A percentile compares a stretch with the other conserved stretches of the same genome.
phyloP scores from a whole-genome alignment of 2,329 filamentous ascomycete species.

The Verticillium zaregamsianum region DNA sequence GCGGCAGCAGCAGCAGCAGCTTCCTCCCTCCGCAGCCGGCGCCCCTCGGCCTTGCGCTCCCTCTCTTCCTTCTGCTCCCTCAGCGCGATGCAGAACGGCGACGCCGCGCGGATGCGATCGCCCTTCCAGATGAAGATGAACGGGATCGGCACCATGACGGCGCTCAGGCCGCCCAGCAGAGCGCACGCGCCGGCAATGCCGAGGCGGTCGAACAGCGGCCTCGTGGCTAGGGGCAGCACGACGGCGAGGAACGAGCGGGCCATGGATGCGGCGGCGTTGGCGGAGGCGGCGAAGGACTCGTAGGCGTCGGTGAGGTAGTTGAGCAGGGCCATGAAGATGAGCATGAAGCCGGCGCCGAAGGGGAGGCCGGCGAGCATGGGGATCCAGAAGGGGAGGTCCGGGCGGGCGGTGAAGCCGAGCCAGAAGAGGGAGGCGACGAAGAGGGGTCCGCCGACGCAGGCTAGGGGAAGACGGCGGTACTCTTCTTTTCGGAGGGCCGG shows the following conservation, averaged over 20 bases:
- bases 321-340: constrained; percentile 60
- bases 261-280: constrained; percentile 15
- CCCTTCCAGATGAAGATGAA: constrained; percentile 53
- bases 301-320: constrained; percentile 68
- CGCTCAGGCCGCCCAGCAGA: constrained; percentile 45
- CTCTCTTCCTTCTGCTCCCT: constrained; percentile 45
- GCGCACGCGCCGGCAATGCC: constrained; percentile 47
- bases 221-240: constrained; percentile 52
- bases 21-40: constrained; percentile 20
- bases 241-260: constrained; percentile 14
- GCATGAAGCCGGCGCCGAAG: constrained; percentile 58
- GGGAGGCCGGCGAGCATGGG: constrained; percentile 57
- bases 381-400: constrained; percentile 44
- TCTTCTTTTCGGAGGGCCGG: constrained; percentile 61
- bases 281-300: constrained; percentile 49
- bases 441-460: constrained; percentile 65
- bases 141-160: constrained; percentile 45
- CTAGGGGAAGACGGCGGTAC: constrained; percentile 66
- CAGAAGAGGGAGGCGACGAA: constrained; percentile 54
- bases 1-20: constrained; percentile 4
- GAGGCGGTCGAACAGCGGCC: constrained; percentile 43
- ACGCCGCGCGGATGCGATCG: constrained; percentile 49
- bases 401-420: constrained; percentile 55
- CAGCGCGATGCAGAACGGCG: constrained; percentile 59
- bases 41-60: constrained; percentile 32